Conservation (phyloP, 1,139 yeast genomes). For the Suhomyces bribrorum region DNA sequence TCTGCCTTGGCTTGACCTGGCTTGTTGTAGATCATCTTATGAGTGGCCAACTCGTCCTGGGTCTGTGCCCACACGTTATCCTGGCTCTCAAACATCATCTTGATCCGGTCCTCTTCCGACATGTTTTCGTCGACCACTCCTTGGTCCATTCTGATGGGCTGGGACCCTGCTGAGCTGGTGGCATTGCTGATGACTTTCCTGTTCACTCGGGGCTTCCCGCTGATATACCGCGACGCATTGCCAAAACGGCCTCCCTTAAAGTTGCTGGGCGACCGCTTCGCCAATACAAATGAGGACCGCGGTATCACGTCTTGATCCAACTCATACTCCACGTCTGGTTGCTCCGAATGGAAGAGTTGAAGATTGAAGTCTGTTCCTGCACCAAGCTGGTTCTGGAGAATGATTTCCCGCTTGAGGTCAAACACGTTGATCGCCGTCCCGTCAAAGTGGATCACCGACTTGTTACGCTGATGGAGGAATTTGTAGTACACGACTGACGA, state of each 20-base stretch:
- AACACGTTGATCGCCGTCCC: slow-evolving; percentile 96
- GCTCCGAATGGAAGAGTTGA: slow-evolving; percentile 58
- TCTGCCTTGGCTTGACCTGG: slow-evolving; percentile 50
- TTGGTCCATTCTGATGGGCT: slow-evolving; percentile 8
- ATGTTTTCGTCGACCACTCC: slow-evolving; percentile 38
- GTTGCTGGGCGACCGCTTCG: slow-evolving; percentile 72
- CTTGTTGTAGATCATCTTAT: slow-evolving; percentile 58
- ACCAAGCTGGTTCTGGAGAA: slow-evolving; percentile 76
- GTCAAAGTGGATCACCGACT: slow-evolving; percentile 82
- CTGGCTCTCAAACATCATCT: slow-evolving; percentile 89
- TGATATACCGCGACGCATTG: slow-evolving; percentile 77
- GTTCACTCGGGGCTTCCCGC: slow-evolving; percentile 72
- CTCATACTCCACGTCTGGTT: slow-evolving; percentile 80
- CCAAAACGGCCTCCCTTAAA: slow-evolving; percentile 60
- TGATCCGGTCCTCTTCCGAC: slow-evolving; percentile 85
- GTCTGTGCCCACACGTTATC: slow-evolving; percentile 93
- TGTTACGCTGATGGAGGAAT: slow-evolving; percentile 81
- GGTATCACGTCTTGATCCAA: slow-evolving; percentile 90
- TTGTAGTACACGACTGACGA: slow-evolving; percentile 87
- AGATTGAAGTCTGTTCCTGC: slow-evolving; percentile 85
- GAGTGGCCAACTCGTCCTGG: slow-evolving; percentile 84
- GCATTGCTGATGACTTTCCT: slow-evolving; percentile 36
- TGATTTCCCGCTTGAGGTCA: slow-evolving; percentile 89
- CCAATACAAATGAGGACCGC: slow-evolving; percentile 82
- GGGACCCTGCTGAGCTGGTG: slow-evolving; percentile 19